Conservation (phyloP, 805 yeast genomes). For the Lipomyces oligophaga region DNA sequence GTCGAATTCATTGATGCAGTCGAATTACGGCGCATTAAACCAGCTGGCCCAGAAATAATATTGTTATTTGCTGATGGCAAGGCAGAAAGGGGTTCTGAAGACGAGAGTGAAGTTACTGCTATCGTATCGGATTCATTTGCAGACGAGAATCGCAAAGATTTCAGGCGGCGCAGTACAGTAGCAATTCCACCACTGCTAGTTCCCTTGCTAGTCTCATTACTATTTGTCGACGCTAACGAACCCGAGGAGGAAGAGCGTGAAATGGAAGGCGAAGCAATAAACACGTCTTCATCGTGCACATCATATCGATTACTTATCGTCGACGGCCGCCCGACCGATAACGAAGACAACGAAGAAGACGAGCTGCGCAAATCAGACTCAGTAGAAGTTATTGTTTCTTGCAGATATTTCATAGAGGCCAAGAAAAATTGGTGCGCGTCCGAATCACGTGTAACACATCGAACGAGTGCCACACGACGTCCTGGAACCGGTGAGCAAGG, state of each 20-base stretch:
- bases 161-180: conserved; percentile 7
- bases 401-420: conserved; percentile 11
- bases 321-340: not conserved
- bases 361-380: not conserved
- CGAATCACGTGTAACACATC: conserved; percentile 17
- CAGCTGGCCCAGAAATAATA: not conserved
- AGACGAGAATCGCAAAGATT: conserved; percentile 5
- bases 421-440: conserved; percentile 22
- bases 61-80: not conserved
- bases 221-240: not conserved
- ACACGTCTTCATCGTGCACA: conserved; percentile 28
- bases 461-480: conserved; percentile 22
- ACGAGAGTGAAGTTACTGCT: no score
- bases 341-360: no score
- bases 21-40: not conserved
- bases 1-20: conserved; percentile 2
- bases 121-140: no score
- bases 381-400: conserved; percentile 4
- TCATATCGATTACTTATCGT: conserved; percentile 18
- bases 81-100: no score
- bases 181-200: conserved; percentile 4
- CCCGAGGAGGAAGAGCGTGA: not conserved
- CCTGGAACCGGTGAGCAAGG: conserved; percentile 24
- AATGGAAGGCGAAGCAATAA: conserved; percentile 9
- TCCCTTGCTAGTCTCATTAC: not conserved